Base-by-base conservation (phyloP, 352 stramenopile genomes). In the Pythium sukuiense region DNA sequence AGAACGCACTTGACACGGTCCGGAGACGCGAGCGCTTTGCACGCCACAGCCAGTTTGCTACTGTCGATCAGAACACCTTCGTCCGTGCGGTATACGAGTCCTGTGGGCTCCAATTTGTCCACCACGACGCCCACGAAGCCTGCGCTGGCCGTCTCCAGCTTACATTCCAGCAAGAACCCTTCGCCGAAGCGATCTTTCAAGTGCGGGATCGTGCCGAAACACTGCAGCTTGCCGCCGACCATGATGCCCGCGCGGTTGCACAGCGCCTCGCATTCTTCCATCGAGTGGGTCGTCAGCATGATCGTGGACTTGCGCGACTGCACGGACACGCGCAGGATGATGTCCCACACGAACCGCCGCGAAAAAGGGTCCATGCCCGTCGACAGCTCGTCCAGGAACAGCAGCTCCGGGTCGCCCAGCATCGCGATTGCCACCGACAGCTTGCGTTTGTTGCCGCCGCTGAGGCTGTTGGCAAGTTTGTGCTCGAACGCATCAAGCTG, bases 371-470 rank as follows among this genome's bases (percentile, higher is more conserved):
- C 87, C 75, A 96, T 89, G 7, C 92, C 92, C 9, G 93, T 98
- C n/a, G 85, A 96, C 12, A 93, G 95, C 65, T 99, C 97, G 72
- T 99, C 97, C 9, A 99, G 73, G 61, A 99, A 97, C 1, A 99
- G 59, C 37, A 99, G 79, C 20, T 89, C 79, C 6, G 98, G 98
- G 26, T 92, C 75, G 8, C 97, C 97, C 56, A 99, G 93, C 73
- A 99, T 97, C 8, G 98, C 97, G 68, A 98, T 97, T 12, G 97
- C 98, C 12, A 99, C 87, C 59, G 86, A 98, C 4, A 99, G 84
- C 71, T 99, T 99, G 55, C 98, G 89, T 73, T 99, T 99, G 83
- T 99, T 99, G 35, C 93, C 96, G 30, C 97, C 97, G 43, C 85
- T 97, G 35, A 97, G 70, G n/a, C 70, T 89, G 0, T 76, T 79